Base-by-base conservation (phyloP, 2,329 filamentous ascomycete genomes). In the Hymenoscyphus occultus region DNA sequence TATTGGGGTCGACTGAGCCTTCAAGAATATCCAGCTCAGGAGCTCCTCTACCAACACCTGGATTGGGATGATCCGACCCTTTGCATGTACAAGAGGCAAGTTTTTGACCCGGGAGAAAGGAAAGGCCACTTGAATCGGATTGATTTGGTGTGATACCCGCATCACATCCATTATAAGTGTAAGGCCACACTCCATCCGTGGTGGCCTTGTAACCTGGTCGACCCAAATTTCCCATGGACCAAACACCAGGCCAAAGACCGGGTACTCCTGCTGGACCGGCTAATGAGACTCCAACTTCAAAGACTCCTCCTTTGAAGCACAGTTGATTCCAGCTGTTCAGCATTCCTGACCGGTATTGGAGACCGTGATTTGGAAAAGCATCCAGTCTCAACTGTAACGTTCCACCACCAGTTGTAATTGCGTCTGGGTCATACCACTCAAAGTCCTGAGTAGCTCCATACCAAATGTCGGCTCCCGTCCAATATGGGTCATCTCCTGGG, bases 21-120 rank as follows among this genome's bases (percentile, higher is more conserved):
- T 91, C 88, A 32, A 91, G 78, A 22, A 86, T 87, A 80, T 91
- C 89, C 66, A 91, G 88, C 78, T 91, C 89, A 0, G 89, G 88
- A 1, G 87, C 86, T 62, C 84, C 85, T 31, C 89, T 81, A 32
- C 87, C 88, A 56, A 80, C 86, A 19, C 88, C 88, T 6, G 85
- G 84, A 39, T 76, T 86, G 0, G 88, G 88, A 72, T 91, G 88
- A 71, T 90, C 87, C 68, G 84, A 81, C 10, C 82, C 83, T 10
- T 75, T 75, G 74, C 89, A 91, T 2, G 86, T 86, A 73, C 88
- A 91, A 6, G 86, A 85, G 5, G 86, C 85, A 7, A 91, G 77
- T 68, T 83, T 83, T 84, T 90, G 90, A 13, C 89, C 89, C 4
- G 89, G 89, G 1, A 91, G 80, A 67, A 76, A 86, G 71, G 82